Conservation (phyloP, 2,329 filamentous ascomycete species). For the Coleophoma crateriformis region DNA sequence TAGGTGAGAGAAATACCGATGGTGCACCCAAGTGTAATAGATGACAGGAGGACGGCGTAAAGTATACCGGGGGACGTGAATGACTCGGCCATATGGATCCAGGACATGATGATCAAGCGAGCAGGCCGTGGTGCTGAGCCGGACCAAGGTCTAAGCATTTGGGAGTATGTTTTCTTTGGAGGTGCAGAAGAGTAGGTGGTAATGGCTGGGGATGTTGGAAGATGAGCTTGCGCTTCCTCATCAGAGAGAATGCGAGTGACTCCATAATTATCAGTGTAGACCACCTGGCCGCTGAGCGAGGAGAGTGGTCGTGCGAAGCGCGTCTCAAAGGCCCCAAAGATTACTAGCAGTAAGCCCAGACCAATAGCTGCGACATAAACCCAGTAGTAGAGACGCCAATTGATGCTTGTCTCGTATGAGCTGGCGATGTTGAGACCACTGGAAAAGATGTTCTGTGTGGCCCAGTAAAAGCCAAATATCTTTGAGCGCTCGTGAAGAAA, state of each 20-base stretch:
- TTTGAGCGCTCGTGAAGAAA: slow-evolving; percentile 32
- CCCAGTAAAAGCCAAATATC: slow-evolving; percentile 34
- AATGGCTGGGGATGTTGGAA: neutral
- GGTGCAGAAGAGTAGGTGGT: too few species aligned
- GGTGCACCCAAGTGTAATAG: slow-evolving; percentile 17
- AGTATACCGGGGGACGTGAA: neutral
- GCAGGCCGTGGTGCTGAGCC: neutral
- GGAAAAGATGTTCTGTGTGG: slow-evolving; percentile 30
- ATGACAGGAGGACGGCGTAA: slow-evolving; percentile 28
- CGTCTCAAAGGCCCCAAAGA: slow-evolving; percentile 35
- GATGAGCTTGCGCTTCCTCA: neutral
- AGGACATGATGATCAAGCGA: neutral
- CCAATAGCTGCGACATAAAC: slow-evolving; percentile 30
- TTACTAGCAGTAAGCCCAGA: slow-evolving; percentile 29
- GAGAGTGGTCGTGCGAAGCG: slow-evolving; percentile 28
- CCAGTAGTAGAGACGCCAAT: slow-evolving; percentile 37
- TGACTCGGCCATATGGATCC: neutral
- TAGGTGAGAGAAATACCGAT: slow-evolving; percentile 34
- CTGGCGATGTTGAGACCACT: slow-evolving; percentile 27
- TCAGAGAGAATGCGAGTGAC: neutral
- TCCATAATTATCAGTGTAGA: slow-evolving; percentile 23
- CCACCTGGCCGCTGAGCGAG: slow-evolving; percentile 26
- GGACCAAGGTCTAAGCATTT: neutral
- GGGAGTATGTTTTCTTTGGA: neutral
- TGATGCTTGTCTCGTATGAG: slow-evolving; percentile 28